phyloP scores from a whole-genome alignment of 768 basidiomycete species.

The Rhizopogon roseolus region DNA sequence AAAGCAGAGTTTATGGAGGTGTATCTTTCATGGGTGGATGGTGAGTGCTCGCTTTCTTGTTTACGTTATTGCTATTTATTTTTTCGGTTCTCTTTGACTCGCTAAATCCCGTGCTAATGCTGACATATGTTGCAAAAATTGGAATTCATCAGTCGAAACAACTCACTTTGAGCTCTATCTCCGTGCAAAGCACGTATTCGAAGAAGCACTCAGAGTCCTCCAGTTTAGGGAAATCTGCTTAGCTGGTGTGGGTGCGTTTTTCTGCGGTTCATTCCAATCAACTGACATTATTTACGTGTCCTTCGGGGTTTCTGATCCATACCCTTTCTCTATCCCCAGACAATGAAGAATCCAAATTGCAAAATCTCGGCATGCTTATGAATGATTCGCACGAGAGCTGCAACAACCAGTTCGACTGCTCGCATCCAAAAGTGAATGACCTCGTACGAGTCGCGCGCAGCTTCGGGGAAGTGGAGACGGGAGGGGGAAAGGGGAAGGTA shows the following conservation, averaged over 20 bases:
- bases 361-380: constrained; percentile 66
- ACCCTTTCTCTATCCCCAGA: neutral
- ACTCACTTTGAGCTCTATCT: constrained; percentile 80
- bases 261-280: neutral
- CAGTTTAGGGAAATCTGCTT: constrained; percentile 70
- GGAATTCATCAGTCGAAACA: constrained; percentile 50
- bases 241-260: constrained; percentile 25
- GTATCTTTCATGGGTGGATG: constrained; percentile 77
- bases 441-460: constrained; percentile 51
- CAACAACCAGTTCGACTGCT: constrained; percentile 66
- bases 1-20: constrained; percentile 54
- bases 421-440: constrained; percentile 72
- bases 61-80: no score
- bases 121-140: neutral
- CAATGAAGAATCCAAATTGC: constrained; percentile 28
- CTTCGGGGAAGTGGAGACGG: constrained; percentile 39
- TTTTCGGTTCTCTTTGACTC: no score
- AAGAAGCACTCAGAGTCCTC: constrained; percentile 78
- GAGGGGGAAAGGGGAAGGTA: constrained; percentile 35
- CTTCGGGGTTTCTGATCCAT: neutral
- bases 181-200: constrained; percentile 75
- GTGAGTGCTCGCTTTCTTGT: constrained; percentile 38
- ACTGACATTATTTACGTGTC: neutral
- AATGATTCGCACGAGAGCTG: constrained; percentile 76
- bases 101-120: no score